Evolutionary conservation across 495 filamentous ascomycete species (phyloP).

Genomic region (Delitschia confertaspora): DNA sequence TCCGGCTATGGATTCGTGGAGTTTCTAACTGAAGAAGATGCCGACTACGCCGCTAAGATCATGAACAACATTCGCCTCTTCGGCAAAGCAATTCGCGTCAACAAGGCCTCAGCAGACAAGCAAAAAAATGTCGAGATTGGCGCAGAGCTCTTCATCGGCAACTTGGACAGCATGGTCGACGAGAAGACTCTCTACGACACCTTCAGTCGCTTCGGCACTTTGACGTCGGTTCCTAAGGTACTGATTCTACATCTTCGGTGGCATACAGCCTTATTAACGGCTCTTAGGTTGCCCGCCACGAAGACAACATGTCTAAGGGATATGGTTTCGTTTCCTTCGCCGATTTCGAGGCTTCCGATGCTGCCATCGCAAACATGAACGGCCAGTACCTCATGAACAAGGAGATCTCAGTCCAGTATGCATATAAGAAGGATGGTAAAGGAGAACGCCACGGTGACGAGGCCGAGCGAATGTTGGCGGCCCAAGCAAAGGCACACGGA

Average conservation of each 20-base stretch:
- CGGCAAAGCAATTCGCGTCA: conserved; percentile 92
- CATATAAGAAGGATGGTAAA: conserved; percentile 98
- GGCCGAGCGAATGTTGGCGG: conserved; percentile 85
- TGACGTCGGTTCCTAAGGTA: conserved; percentile 78
- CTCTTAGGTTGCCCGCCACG: conserved; percentile 73
- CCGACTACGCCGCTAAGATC: conserved; percentile 91
- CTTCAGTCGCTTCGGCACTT: conserved; percentile 84
- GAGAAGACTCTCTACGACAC: conserved; percentile 97
- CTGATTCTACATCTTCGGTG: conserved; percentile 13
- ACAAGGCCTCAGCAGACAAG: conserved; percentile 94
- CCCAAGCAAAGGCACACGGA: conserved; percentile 89
- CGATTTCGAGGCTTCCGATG: conserved; percentile 90
- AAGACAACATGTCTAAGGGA: conserved; percentile 83
- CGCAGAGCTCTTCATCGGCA: conserved; percentile 94
- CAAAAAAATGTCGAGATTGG: conserved; percentile 94
- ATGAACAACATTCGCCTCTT: conserved; percentile 93
- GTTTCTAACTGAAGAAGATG: conserved; percentile 91
- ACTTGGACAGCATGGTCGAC: conserved; percentile 87
- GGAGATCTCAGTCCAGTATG: conserved; percentile 90
- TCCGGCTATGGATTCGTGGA: conserved; percentile 99
- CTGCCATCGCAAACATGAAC: conserved; percentile 87
- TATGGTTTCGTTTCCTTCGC: conserved; percentile 95
- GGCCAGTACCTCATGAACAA: conserved; percentile 97
- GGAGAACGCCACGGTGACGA: conserved; percentile 92
- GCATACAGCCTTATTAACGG: neutral